Conservation (phyloP, 305 asterid species). For the Rubia occidens region DNA sequence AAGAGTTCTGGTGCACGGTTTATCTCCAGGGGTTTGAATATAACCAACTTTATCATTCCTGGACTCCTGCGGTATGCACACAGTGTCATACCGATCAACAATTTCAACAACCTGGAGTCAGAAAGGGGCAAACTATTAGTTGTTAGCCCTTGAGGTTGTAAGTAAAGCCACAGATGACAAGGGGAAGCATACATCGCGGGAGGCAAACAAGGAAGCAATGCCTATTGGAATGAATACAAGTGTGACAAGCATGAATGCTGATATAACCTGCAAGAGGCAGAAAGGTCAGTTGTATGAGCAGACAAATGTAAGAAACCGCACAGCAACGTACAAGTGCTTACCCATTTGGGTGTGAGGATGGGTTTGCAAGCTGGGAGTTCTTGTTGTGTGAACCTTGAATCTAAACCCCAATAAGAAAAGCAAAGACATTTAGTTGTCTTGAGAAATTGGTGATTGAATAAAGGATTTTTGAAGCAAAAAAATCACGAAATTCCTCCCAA, state of each 20-base stretch:
- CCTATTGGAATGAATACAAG: slow-evolving; percentile 76
- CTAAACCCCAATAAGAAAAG: slow-evolving; percentile 29
- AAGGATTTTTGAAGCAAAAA: too few species aligned
- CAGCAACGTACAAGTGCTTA: slow-evolving; percentile 15
- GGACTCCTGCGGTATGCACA: slow-evolving; percentile 44
- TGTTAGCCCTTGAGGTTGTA: neutral
- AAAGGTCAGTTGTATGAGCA: slow-evolving; percentile 2
- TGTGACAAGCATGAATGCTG: slow-evolving; percentile 71
- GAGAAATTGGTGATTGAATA: neutral
- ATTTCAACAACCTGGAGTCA: slow-evolving; percentile 73
- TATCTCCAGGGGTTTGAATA: slow-evolving; percentile 44
- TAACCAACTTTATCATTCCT: slow-evolving; percentile 46
- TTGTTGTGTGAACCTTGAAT: slow-evolving; percentile 92
- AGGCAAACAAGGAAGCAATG: slow-evolving; percentile 72
- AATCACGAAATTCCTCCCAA: too few species aligned
- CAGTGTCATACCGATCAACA: slow-evolving; percentile 65
- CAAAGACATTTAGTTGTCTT: neutral
- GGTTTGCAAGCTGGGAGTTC: slow-evolving; percentile 98
- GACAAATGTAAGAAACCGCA: neutral
- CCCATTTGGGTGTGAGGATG: slow-evolving; percentile 95
- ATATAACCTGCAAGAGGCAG: slow-evolving; percentile 55
- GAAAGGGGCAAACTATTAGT: slow-evolving; percentile 13
- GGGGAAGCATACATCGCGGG: slow-evolving; percentile 49
- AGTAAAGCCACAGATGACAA: neutral
- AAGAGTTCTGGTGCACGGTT: slow-evolving; percentile 52